These are phyloP conservation scores for Teunomyces funiuensis DNA, from an alignment of 805 yeast species.

Conservation along the genomic window DNA sequence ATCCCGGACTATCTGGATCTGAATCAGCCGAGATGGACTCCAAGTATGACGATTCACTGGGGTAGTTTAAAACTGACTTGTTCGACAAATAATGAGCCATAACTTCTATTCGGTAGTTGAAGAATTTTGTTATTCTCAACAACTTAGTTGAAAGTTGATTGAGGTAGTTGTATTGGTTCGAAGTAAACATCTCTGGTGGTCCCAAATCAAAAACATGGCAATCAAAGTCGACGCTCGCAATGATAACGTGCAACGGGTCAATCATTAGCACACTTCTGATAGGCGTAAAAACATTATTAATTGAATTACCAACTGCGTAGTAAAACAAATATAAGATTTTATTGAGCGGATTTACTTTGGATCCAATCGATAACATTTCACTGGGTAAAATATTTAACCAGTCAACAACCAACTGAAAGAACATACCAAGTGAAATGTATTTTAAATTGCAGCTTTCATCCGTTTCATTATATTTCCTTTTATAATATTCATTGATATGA, in stretches of 20 bases:
- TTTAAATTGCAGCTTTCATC: constrained; percentile 18
- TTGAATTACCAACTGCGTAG: constrained; percentile 34
- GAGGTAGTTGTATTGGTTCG: constrained; percentile 23
- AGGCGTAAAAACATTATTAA: constrained; percentile 33
- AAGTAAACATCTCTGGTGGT: constrained; percentile 2
- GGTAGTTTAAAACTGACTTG: constrained; percentile 17
- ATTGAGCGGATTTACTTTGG: constrained; percentile 27
- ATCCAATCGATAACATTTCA: constrained; percentile 29
- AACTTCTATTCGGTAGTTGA: constrained; percentile 28
- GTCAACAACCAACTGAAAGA: constrained; percentile 33
- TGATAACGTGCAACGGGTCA: constrained; percentile 34
- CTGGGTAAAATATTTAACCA: constrained; percentile 39
- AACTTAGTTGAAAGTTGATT: constrained; percentile 24
- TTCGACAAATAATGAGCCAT: constrained; percentile 25
- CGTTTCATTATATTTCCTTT: constrained; percentile 12
- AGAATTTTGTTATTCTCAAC: constrained; percentile 32
- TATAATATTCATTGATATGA: constrained; percentile 27
- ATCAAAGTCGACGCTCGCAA: constrained; percentile 31
- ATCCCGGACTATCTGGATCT: constrained; percentile 6
- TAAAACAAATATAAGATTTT: constrained; percentile 35
- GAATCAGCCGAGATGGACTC: constrained; percentile 10
- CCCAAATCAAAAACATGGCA: constrained; percentile 17
- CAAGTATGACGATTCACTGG: constrained; percentile 11
- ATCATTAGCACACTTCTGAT: constrained; percentile 33
- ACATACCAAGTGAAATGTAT: constrained; percentile 27